phyloP scores from a whole-genome alignment of 768 basidiomycete species.

The Suillus subalutaceus region DNA sequence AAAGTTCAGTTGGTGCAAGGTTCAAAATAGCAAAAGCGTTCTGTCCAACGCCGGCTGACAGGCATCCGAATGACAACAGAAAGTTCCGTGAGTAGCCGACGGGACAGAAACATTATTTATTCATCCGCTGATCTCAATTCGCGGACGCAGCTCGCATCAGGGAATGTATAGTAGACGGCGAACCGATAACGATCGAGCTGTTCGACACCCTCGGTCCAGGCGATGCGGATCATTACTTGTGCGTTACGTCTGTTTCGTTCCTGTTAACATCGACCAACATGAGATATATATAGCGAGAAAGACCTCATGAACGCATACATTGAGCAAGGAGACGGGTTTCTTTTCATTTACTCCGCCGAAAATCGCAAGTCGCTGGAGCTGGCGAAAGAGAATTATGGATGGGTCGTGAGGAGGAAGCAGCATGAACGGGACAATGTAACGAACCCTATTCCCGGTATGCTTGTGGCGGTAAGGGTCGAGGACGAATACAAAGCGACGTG shows the following conservation, averaged over 20 bases:
- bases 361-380: slow-evolving; percentile 6
- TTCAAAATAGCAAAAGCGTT: not conserved
- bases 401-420: not conserved
- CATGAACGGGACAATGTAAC: slow-evolving; percentile 6
- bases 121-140: not conserved
- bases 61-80: not conserved
- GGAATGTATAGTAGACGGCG: slow-evolving; percentile 2
- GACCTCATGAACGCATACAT: not conserved
- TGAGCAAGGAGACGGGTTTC: not conserved
- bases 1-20: slow-evolving; percentile 2
- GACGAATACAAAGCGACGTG: not conserved
- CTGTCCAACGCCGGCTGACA: not conserved
- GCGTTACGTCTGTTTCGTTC: not conserved
- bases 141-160: not conserved
- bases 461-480: not conserved
- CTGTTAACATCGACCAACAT: not conserved
- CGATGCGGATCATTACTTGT: not conserved
- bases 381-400: slow-evolving; percentile 2
- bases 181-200: not conserved
- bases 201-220: slow-evolving; percentile 2
- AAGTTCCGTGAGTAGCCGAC: not conserved
- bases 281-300: not conserved
- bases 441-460: slow-evolving; percentile 7
- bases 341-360: slow-evolving; percentile 7
- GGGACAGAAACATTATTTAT: not conserved